These are phyloP conservation scores for Allium fistulosum DNA, from an alignment of 106 monocot genomes.

Conservation along the genomic window DNA sequence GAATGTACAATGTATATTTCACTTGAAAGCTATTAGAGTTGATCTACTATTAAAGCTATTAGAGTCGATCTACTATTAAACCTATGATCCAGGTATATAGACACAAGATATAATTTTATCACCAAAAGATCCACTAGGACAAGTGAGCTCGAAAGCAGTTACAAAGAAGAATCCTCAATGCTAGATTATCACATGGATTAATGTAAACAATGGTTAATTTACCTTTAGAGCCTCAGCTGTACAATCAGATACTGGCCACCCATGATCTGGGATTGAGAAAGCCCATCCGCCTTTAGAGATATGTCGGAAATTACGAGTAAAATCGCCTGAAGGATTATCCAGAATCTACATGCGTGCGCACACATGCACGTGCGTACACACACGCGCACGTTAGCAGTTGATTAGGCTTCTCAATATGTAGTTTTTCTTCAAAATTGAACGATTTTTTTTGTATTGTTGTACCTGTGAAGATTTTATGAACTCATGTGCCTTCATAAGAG, in stretches of 20 bases:
- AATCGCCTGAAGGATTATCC: constrained; percentile 36
- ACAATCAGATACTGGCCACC: constrained; percentile 13
- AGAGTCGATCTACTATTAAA: no score
- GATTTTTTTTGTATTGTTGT: neutral
- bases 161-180: no score
- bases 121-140: no score
- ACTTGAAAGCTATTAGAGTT: no score
- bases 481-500: constrained; percentile 37
- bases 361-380: neutral
- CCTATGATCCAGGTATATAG: no score
- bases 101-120: no score
- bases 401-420: neutral
- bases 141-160: no score
- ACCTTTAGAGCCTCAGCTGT: constrained; percentile 18
- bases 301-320: constrained; percentile 33
- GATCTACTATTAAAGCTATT: no score
- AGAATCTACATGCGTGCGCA: constrained; percentile 17
- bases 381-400: neutral
- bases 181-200: neutral
- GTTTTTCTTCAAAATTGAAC: neutral
- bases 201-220: neutral
- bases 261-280: constrained; percentile 14
- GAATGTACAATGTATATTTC: no score
- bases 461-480: constrained; percentile 55
- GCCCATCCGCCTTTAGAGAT: constrained; percentile 19